Conservation (phyloP, 2,329 filamentous ascomycete species). For the Phaeosphaeria sp. region DNA sequence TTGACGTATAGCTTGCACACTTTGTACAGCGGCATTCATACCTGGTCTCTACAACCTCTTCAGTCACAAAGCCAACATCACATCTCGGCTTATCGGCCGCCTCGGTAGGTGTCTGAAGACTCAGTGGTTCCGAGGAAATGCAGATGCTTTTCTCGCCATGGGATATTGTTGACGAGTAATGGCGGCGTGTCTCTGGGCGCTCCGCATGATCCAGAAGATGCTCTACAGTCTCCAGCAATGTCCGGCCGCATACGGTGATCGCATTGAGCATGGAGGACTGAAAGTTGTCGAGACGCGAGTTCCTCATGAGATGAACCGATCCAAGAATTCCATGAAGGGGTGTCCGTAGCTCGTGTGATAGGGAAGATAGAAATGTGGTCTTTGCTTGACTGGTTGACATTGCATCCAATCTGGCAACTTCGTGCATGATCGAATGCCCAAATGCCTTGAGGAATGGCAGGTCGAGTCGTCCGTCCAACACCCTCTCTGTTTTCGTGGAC, state of each 20-base stretch:
- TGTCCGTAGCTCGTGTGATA: slow-evolving; percentile 59
- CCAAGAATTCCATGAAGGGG: slow-evolving; percentile 47
- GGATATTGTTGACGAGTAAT: slow-evolving; percentile 35
- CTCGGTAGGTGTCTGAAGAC: slow-evolving; percentile 7
- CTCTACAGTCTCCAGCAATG: slow-evolving; percentile 52
- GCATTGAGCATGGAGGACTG: slow-evolving; percentile 54
- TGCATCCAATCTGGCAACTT: slow-evolving; percentile 58
- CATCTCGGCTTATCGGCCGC: slow-evolving; percentile 7
- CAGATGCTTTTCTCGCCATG: slow-evolving; percentile 25
- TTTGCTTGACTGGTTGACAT: slow-evolving; percentile 44
- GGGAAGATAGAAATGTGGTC: slow-evolving; percentile 57
- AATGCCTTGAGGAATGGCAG: slow-evolving; percentile 30
- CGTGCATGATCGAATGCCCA: slow-evolving; percentile 59
- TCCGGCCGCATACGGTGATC: slow-evolving; percentile 50
- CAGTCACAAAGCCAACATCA: slow-evolving; percentile 11
- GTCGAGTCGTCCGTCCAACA: slow-evolving; percentile 24
- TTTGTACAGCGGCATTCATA: not conserved
- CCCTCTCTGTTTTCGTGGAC: slow-evolving; percentile 22
- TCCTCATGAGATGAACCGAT: slow-evolving; percentile 55
- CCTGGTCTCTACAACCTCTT: slow-evolving; percentile 15
- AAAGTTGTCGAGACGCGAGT: slow-evolving; percentile 50
- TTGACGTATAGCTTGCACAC: not conserved
- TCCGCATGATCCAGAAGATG: slow-evolving; percentile 30
- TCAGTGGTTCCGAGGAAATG: slow-evolving; percentile 27
- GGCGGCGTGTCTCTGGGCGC: slow-evolving; percentile 36